Conservation (phyloP, 2,329 filamentous ascomycete genomes). For the Colletotrichum sp. region DNA sequence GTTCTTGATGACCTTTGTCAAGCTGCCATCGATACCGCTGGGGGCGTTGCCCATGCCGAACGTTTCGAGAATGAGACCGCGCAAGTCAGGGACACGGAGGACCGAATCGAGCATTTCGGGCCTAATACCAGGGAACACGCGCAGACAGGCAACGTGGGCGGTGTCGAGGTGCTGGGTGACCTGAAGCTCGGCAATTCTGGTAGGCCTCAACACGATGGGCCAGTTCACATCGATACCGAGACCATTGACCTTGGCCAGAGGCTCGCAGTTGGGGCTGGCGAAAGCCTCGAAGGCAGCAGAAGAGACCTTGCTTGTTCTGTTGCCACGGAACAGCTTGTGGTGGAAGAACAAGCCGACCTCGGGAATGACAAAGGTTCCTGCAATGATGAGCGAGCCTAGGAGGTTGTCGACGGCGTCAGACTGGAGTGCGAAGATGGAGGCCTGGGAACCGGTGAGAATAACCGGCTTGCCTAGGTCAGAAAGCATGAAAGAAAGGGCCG, state of each 20-base stretch:
- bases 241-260: slow-evolving; percentile 81
- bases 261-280: slow-evolving; percentile 83
- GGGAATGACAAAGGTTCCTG: slow-evolving; percentile 90
- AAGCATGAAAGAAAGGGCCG: slow-evolving; percentile 92
- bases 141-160: slow-evolving; percentile 86
- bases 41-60: slow-evolving; percentile 95
- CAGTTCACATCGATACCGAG: slow-evolving; percentile 83
- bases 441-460: slow-evolving; percentile 82
- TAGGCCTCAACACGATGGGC: slow-evolving; percentile 78
- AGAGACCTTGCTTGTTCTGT: slow-evolving; percentile 86
- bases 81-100: slow-evolving; percentile 75
- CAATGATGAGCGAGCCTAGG: slow-evolving; percentile 85
- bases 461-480: slow-evolving; percentile 90
- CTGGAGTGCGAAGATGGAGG: slow-evolving; percentile 88
- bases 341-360: slow-evolving; percentile 96
- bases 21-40: slow-evolving; percentile 77
- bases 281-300: slow-evolving; percentile 89
- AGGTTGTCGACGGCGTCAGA: slow-evolving; percentile 93
- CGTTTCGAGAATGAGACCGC: slow-evolving; percentile 86
- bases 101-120: slow-evolving; percentile 93
- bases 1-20: slow-evolving; percentile 78
- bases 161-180: slow-evolving; percentile 81
- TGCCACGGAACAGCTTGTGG: slow-evolving; percentile 87
- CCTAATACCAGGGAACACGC: slow-evolving; percentile 91
- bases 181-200: slow-evolving; percentile 74